Conservation (phyloP, 208 protist genomes). For the Acanthamoeba lenticulata region DNA sequence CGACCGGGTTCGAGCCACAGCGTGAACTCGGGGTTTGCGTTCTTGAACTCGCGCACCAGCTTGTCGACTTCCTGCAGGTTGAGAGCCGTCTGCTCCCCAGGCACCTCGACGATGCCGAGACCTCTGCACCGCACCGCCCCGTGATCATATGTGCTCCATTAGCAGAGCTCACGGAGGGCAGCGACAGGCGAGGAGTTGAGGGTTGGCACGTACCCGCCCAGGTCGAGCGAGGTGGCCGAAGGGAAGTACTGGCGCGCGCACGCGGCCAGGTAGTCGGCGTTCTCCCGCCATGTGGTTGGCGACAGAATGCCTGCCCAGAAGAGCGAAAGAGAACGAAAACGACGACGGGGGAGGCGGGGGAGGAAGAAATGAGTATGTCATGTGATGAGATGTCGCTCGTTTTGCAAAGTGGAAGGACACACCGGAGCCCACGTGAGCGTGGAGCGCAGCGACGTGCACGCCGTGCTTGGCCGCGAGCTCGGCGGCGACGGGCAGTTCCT, state of each 20-base stretch:
- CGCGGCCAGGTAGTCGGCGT: background rate
- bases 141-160: background rate
- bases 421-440: constrained; percentile 66
- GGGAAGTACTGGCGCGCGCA: constrained; percentile 51
- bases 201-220: constrained; percentile 27
- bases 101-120: constrained; percentile 20
- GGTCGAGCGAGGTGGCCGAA: background rate
- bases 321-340: background rate
- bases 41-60: background rate
- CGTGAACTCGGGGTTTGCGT: background rate
- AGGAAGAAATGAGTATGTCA: background rate
- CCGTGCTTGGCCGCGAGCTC: background rate
- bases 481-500: constrained; percentile 27
- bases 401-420: too few species aligned
- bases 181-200: background rate
- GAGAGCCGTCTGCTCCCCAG: constrained; percentile 5
- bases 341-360: background rate
- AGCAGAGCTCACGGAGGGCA: background rate
- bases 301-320: constrained; percentile 25
- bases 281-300: constrained; percentile 46
- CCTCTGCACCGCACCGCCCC: background rate
- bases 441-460: background rate
- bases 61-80: constrained; percentile 33
- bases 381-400: too few species aligned
- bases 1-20: constrained; percentile 66